Evolutionary conservation across 2,329 filamentous ascomycete genomes (phyloP).

Genomic region (Penicillium sp.): DNA sequence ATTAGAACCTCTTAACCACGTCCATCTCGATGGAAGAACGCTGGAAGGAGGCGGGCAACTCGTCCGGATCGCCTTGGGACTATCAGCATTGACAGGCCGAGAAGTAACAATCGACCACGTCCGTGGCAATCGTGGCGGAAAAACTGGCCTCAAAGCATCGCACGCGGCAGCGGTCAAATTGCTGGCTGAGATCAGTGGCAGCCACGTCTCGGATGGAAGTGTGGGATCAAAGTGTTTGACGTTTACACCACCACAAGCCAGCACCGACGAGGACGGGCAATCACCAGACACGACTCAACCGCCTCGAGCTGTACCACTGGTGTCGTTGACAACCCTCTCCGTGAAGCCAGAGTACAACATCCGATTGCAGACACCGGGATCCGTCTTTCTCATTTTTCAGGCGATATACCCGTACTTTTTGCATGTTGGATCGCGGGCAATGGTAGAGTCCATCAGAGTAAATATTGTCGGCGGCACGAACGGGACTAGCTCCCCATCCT

Average conservation of each 20-base stretch:
- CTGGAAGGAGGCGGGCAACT: conserved; percentile 66
- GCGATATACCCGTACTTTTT: conserved; percentile 62
- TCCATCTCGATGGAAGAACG: conserved; percentile 56
- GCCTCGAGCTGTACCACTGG: conserved; percentile 11
- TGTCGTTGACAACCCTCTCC: conserved; percentile 10
- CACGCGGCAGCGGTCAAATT: conserved; percentile 59
- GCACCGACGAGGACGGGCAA: neutral
- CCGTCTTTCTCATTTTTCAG: conserved; percentile 59
- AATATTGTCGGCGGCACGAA: conserved; percentile 61
- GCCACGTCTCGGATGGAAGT: conserved; percentile 38
- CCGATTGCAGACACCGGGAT: conserved; percentile 53
- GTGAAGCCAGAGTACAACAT: conserved; percentile 43
- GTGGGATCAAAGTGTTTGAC: conserved; percentile 40
- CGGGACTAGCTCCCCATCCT: conserved; percentile 56
- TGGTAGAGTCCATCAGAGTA: conserved; percentile 36
- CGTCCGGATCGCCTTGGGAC: conserved; percentile 57
- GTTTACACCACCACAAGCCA: conserved; percentile 1
- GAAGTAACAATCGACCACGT: conserved; percentile 57
- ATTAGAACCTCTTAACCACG: conserved; percentile 10
- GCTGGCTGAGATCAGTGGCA: conserved; percentile 53
- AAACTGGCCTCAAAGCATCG: conserved; percentile 59
- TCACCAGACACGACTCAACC: neutral
- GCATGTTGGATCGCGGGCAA: conserved; percentile 38
- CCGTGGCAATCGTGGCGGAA: conserved; percentile 53
- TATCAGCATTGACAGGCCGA: conserved; percentile 55